Evolutionary conservation across 2,329 filamentous ascomycete species (phyloP), one percentile per base, ranked within the genome.

Genomic region (Hypomyces rosellus): DNA sequence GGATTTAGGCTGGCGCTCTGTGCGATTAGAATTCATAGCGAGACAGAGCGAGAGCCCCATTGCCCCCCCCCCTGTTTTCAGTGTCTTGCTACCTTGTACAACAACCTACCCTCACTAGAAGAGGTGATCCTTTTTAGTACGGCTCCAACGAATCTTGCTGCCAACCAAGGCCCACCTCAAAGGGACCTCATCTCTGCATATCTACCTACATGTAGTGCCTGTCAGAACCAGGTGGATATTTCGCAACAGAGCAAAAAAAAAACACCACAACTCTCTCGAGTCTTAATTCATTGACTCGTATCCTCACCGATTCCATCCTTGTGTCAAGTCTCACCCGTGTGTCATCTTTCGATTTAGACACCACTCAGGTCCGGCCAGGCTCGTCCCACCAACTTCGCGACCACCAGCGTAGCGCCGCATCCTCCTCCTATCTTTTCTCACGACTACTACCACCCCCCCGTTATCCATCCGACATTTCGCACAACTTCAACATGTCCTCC

Each of bases 401-500:
- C 38, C 38, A 18, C 33, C 25, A 30, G 25, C 25, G 25, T 30
- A 30, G 25, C 25, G 25, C 40, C 25, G 25, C 40, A 45, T 18
- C 34, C 48, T 46, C 36, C 22, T 33, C 45, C 18, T 44, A 48
- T 42, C 42, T 45, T 44, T 40, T 43, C 50, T 45, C 50, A 48
- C 25, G 16, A 41, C 38, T 5, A 16, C 8, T 13, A 41, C 25
- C 43, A 43, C 38, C 34, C 30, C 36, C 25, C 30, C 37, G 20
- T 37, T 13, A 41, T 7, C 41, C 37, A 47, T 12, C 25, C 30
- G 20, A 41, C 51, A 41, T 46, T 48, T 42, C 53, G 56, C 55
- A 57, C 57, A 59, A 59, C 40, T 55, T 64, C 61, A 54, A 47
- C 52, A 65, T 66, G 64, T 66, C 63, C 53, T 61, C 74, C 54